phyloP scores from a whole-genome alignment of 495 filamentous ascomycete species.

The Penicillium angulare region DNA sequence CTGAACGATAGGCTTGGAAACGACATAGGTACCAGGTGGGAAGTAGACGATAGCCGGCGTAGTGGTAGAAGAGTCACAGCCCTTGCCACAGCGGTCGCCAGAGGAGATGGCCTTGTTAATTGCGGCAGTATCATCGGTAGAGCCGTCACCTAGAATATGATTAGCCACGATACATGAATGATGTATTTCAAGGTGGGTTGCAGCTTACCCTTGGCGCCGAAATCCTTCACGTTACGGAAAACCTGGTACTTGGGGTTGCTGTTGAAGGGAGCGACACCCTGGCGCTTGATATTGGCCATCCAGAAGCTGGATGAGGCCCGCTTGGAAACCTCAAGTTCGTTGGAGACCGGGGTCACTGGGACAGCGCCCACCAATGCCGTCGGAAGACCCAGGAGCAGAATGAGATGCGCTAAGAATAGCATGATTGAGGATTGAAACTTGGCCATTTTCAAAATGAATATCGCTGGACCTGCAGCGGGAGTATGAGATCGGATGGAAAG shows the following conservation, averaged over 20 bases:
- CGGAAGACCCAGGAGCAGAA: slow-evolving; percentile 38
- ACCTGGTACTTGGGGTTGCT: slow-evolving; percentile 60
- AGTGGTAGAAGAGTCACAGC: slow-evolving; percentile 79
- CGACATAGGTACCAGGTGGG: slow-evolving; percentile 72
- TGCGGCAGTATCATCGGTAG: slow-evolving; percentile 82
- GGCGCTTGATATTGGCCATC: slow-evolving; percentile 68
- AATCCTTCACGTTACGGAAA: slow-evolving; percentile 87
- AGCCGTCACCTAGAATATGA: slow-evolving; percentile 59
- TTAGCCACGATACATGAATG: slow-evolving; percentile 21
- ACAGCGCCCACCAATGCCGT: slow-evolving; percentile 42
- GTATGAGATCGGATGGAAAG: not conserved
- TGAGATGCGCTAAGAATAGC: slow-evolving; percentile 35
- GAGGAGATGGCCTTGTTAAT: slow-evolving; percentile 82
- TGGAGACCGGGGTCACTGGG: slow-evolving; percentile 26
- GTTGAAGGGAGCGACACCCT: slow-evolving; percentile 67
- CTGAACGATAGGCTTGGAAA: slow-evolving; percentile 66
- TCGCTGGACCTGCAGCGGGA: slow-evolving; percentile 40
- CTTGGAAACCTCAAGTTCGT: slow-evolving; percentile 17
- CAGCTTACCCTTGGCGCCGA: slow-evolving; percentile 62
- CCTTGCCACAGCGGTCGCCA: slow-evolving; percentile 71
- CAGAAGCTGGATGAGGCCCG: slow-evolving; percentile 57
- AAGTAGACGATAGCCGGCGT: slow-evolving; percentile 78
- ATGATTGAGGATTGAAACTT: slow-evolving; percentile 24
- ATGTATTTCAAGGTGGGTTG: slow-evolving; percentile 3
- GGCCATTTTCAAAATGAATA: slow-evolving; percentile 28